phyloP scores from a whole-genome alignment of 257 asterid species.

The Mentha longifolia region DNA sequence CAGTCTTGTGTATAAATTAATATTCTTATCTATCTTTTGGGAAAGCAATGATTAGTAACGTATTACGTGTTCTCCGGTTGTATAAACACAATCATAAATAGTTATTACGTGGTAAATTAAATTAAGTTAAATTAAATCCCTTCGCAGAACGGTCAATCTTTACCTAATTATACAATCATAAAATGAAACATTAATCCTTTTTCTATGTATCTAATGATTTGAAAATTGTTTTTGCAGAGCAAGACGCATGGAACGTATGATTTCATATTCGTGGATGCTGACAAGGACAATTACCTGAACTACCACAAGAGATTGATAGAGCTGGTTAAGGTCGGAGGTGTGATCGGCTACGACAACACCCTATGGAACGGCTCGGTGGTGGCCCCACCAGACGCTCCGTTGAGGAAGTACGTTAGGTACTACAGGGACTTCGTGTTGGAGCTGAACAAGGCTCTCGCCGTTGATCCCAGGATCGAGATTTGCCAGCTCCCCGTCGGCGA shows the following conservation, averaged over 20 bases:
- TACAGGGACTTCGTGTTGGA: conserved; percentile 79
- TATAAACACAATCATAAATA: too few species aligned
- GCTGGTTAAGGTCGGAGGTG: conserved; percentile 75
- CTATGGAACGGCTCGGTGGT: conserved; percentile 87
- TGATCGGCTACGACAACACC: conserved; percentile 91
- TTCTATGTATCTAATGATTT: background rate
- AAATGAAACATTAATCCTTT: too few species aligned
- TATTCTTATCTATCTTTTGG: too few species aligned
- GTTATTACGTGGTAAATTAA: too few species aligned
- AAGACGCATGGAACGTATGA: conserved; percentile 64
- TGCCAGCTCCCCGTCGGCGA: conserved; percentile 92
- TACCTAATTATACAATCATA: too few species aligned
- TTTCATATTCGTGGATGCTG: conserved; percentile 89
- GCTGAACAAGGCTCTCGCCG: conserved; percentile 82
- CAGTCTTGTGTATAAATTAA: too few species aligned
- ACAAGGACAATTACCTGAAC: conserved; percentile 79
- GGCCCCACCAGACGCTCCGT: conserved; percentile 83
- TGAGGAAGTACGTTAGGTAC: conserved; percentile 78
- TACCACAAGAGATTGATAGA: conserved; percentile 82
- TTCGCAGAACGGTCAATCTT: too few species aligned
- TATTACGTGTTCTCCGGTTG: too few species aligned
- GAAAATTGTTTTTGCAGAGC: background rate
- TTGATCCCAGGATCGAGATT: conserved; percentile 84
- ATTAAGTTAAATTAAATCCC: too few species aligned
- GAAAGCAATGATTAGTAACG: too few species aligned